Evolutionary conservation across 108 stramenopile genomes (phyloP), one percentile per base, ranked within the genome.

Genomic region (Cyclotella distinguenda): DNA sequence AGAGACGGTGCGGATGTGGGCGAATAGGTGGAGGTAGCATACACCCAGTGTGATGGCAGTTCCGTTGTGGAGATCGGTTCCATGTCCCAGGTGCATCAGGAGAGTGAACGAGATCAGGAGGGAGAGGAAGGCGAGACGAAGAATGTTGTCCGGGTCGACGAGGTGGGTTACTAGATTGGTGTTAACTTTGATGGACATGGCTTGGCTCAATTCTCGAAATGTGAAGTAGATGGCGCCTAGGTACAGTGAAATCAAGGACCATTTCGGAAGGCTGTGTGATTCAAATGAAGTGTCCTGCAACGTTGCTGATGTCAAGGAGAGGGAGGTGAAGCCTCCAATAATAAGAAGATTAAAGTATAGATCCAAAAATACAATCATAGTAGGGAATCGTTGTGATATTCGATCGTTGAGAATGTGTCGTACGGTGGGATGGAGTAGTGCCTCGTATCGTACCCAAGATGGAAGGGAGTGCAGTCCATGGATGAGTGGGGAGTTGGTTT

Each of bases 391-490:
- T 38, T 77, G 72, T 4, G 82, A 62, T 48, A 89, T 93, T 39
- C 83, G 85, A 32, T 61, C 50, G 58, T 93, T 93, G 26, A 93
- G 54, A 43, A 89, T 82, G 13, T 68, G 85, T 21, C 87, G 90
- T 12, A 93, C 88, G 28, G 82, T 85, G 0, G 85, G 82, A 54
- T 66, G 74, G 21, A 86, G 75, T 23, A 93, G 88, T 4, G 88
- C 91, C 34, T 84, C 82, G 45, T 93, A 87, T 44, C 79, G 86
- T 13, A 93, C 66, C 85, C 83, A 84, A 43, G 86, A 84, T 9
- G 91, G 91, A 47, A 89, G 64, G 51, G 72, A 67, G 63, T 93
- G 86, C 13, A 89, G 50, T 6, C 81, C 86, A 10, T 77, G 83
- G 36, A 89, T 66, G 52, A 93, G 89, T 40, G 83, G 84, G 25